Conservation (phyloP, 2,329 filamentous ascomycete species). For the Microsporum canis region DNA sequence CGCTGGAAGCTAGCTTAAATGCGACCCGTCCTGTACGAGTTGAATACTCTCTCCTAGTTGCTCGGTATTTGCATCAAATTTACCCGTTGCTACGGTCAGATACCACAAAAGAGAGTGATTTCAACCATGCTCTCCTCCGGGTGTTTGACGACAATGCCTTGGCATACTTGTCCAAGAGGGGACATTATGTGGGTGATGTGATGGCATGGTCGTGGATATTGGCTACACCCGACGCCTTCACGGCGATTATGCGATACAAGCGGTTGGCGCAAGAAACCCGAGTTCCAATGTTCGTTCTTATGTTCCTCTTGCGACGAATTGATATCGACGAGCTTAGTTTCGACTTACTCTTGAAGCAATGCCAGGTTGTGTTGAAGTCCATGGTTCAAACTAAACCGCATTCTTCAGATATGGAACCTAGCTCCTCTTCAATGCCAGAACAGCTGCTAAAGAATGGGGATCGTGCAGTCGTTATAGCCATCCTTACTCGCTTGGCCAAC, state of each 20-base stretch:
- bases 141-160: conserved; percentile 25
- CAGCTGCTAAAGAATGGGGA: conserved; percentile 9
- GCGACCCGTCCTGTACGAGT: background rate
- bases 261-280: conserved; percentile 10
- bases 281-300: conserved; percentile 38
- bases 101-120: background rate
- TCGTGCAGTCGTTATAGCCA: conserved; percentile 22
- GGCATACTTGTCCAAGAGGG: conserved; percentile 22
- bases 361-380: conserved; percentile 17
- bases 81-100: conserved; percentile 20
- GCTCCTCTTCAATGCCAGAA: background rate
- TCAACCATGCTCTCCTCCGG: conserved; percentile 17
- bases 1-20: background rate
- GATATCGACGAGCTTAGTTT: conserved; percentile 33
- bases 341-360: conserved; percentile 32
- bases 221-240: conserved; percentile 25
- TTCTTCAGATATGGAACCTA: background rate
- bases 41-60: conserved; percentile 21
- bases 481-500: conserved; percentile 39
- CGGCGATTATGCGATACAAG: conserved; percentile 29
- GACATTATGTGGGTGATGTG: conserved; percentile 32
- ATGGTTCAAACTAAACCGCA: background rate
- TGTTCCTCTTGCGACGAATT: conserved; percentile 37
- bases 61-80: conserved; percentile 29
- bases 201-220: conserved; percentile 39